Evolutionary conservation across 2,329 filamentous ascomycete genomes (phyloP), one percentile per base, ranked within the genome.

Genomic region (Alternaria burnsii): DNA sequence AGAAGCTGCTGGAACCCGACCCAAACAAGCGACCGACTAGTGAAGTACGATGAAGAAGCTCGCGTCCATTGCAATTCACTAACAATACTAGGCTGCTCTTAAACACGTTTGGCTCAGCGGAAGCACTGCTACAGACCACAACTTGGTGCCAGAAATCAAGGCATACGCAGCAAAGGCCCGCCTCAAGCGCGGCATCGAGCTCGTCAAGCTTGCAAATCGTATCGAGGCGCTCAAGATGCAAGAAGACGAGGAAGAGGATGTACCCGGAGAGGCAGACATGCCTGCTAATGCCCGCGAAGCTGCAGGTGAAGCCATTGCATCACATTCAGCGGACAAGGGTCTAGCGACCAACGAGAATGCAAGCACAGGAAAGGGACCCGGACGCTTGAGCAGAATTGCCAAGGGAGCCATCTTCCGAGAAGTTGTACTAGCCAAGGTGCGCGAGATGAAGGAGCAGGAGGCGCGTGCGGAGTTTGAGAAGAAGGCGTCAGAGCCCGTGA

Each of bases 121-220:
- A 79, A 87, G 95, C 83, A 95, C 88, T 64, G 95, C 95, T 65
- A 93, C 91, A 63, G 94, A 98, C 80, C 93, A 97, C 87, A 94
- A 99, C 85, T 87, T 99, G 87, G 83, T 99, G 79, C 95, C 95
- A 69, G 95, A 99, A 83, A 96, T 99, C 84, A 92, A 91, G 81
- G 91, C 93, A 53, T 97, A 95, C 83, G 93, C 96, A 80, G 91
- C 94, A 65, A 93, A 93, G 80, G 92, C 93, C 58, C 93, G 93
- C 64, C 90, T 99, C 70, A 91, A 91, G 79, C 91, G 94, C 66
- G 94, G 94, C 73, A 96, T 99, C 82, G 93, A 98, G 81, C 89
- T 97, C 74, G 91, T 98, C 84, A 97, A 97, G 82, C 88, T 99
- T 55, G 89, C 93, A 67, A 97, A 97, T 82, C 92, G 94, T 66